Evolutionary conservation across 192 early-diverging fungal species (phyloP).

Genomic region (Lobosporangium transversale): DNA sequence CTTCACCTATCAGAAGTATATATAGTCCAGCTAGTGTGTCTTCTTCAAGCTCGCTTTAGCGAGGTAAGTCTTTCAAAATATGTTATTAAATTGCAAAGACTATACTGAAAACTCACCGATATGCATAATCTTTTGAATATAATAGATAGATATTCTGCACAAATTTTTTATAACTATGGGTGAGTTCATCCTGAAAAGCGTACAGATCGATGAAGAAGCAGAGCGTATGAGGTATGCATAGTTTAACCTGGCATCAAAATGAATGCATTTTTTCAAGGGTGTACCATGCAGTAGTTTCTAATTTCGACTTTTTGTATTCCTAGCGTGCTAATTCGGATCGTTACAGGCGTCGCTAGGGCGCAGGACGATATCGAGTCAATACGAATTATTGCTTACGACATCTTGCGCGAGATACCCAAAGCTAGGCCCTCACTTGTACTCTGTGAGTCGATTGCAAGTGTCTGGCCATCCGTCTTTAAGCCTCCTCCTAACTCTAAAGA

Average conservation of each 20-base stretch:
- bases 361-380: background rate
- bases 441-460: conserved; percentile 29
- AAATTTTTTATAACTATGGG: conserved; percentile 1
- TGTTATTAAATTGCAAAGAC: background rate
- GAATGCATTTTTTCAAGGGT: too few relatives aligned
- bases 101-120: too few relatives aligned
- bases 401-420: conserved; percentile 14
- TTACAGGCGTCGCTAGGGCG: conserved; percentile 10
- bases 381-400: conserved; percentile 23
- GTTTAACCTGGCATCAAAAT: too few relatives aligned
- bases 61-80: conserved; percentile 13
- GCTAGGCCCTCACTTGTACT: conserved; percentile 17
- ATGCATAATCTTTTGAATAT: too few relatives aligned
- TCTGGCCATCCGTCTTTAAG: conserved; percentile 32
- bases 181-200: conserved; percentile 16
- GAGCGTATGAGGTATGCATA: conserved; percentile 3
- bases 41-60: conserved; percentile 15
- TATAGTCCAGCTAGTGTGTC: conserved; percentile 21
- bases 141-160: conserved; percentile 19
- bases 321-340: conserved; percentile 26
- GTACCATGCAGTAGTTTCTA: too few relatives aligned
- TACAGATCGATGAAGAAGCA: background rate
- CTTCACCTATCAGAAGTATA: conserved; percentile 6
- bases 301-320: background rate
- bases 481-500: background rate